A percentile compares a stretch with the other conserved stretches of the same genome.
These are phyloP conservation scores for Coemansia sp. DNA, from an alignment of 192 early-diverging fungal species.

Conservation along the genomic window DNA sequence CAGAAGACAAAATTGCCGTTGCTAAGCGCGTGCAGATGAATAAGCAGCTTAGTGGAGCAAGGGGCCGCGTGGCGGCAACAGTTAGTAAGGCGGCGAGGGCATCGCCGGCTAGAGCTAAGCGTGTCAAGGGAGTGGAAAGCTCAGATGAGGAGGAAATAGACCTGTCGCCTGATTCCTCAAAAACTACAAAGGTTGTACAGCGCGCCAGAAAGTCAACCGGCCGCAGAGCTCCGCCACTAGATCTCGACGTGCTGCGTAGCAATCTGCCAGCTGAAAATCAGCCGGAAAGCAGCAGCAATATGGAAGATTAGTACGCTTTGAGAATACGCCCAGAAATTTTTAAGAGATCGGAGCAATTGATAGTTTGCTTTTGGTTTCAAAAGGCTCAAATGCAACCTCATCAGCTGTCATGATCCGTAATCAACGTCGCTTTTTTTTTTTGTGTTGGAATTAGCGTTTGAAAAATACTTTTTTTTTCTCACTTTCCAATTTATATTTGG, in stretches of 20 bases:
- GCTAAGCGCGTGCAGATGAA: constrained; percentile 35
- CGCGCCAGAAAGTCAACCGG: constrained; percentile 39
- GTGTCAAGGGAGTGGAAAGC: not conserved
- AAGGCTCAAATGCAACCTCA: too few species aligned
- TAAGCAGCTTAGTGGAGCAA: constrained; percentile 24
- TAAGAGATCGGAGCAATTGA: too few species aligned
- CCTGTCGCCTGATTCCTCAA: not conserved
- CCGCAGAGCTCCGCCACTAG: constrained; percentile 2
- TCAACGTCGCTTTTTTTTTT: constrained; percentile 1
- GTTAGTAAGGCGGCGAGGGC: constrained; percentile 4
- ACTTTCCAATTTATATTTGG: too few species aligned
- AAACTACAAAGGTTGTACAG: constrained; percentile 12
- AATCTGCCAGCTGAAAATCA: not conserved
- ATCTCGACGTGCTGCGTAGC: not conserved
- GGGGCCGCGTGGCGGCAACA: not conserved
- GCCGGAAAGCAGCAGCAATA: not conserved
- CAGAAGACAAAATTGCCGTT: constrained; percentile 23
- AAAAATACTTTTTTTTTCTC: too few species aligned
- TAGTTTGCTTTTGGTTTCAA: too few species aligned
- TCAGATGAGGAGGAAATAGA: not conserved
- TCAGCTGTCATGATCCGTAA: too few species aligned
- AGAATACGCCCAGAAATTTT: too few species aligned
- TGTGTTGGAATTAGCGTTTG: not conserved
- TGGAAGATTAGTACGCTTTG: not conserved
- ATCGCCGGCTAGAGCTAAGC: constrained; percentile 26